Evolutionary conservation across 139 green algal genomes (phyloP), one percentile per base, ranked within the genome.

Genomic region (Penium margaritaceum): DNA sequence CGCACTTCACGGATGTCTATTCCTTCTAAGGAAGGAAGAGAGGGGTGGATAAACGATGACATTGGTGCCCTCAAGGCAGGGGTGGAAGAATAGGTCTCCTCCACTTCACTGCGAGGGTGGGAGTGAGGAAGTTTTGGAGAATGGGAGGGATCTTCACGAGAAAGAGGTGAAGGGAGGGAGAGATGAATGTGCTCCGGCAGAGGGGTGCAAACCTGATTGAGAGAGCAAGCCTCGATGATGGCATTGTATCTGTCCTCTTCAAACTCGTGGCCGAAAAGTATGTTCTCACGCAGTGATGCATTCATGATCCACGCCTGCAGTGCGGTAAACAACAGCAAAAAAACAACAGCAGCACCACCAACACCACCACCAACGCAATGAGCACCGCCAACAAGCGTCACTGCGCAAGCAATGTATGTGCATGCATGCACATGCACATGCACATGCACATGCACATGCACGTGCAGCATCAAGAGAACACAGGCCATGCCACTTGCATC

Each of bases 261-360:
- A 35, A 75, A 80, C 39, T 66, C 46, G 30, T 67, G 54, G 24
- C 83, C 83, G 33, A 87, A 81, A 6, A 84, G 29, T 38, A 88
- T 79, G 74, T 88, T 88, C 2, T 86, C 57, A 4, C 68, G 38
- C 27, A 88, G 66, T 0, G 84, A 83, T 60, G 54, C 41, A 63
- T 88, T 88, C 69, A 85, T 53, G 33, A 87, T 87, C 83, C 83
- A 87, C 14, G 83, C 63, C 44, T 77, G 44, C 57, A 77, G 65
- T 34, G n/a, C n/a, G 53, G 12, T 7, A 33, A 71, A 47, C 14
- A 75, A 66, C 19, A 57, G 46, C 19, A 24, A 24, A 19, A 57
- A 24, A 21, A 21, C 65, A 35, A 74, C 47, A 57, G 19, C 21
- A 24, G 46, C 19, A 21, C 19, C 19, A 21, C 19, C 21, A 57